These are phyloP conservation scores for Cyberlindnera veronae DNA, from an alignment of 805 yeast species.

Conservation along the genomic window DNA sequence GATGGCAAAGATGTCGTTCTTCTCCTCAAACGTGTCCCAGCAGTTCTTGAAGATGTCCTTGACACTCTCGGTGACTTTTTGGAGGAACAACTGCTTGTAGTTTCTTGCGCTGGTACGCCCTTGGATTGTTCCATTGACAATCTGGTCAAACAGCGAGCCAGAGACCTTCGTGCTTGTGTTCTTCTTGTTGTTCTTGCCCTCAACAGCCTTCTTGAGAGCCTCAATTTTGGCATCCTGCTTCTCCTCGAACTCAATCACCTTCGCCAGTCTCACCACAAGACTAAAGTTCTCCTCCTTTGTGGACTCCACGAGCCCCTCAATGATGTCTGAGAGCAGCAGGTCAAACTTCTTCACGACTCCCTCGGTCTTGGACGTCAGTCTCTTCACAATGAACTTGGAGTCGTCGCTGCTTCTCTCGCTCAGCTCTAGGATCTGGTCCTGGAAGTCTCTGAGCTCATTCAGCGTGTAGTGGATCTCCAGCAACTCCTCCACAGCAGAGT, in stretches of 20 bases:
- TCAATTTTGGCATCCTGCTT: conserved; percentile 63
- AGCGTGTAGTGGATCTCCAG: conserved; percentile 67
- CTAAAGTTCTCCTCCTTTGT: conserved; percentile 65
- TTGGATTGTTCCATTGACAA: conserved; percentile 38
- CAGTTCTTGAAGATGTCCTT: conserved; percentile 66
- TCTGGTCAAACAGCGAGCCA: conserved; percentile 29
- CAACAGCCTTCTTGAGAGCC: conserved; percentile 30
- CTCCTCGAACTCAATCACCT: conserved; percentile 78
- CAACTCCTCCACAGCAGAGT: conserved; percentile 49
- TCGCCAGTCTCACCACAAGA: conserved; percentile 66
- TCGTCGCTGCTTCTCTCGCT: conserved; percentile 56
- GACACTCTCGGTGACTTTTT: conserved; percentile 56
- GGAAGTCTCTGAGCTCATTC: conserved; percentile 70
- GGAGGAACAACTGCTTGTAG: conserved; percentile 59
- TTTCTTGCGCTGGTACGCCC: conserved; percentile 49
- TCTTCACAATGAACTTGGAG: conserved; percentile 59
- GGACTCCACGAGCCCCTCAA: conserved; percentile 67
- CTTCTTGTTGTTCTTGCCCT: conserved; percentile 28
- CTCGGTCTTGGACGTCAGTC: conserved; percentile 43
- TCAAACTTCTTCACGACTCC: conserved; percentile 57
- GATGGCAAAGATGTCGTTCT: conserved; percentile 47
- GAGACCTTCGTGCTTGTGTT: too few species aligned
- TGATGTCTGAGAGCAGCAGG: conserved; percentile 57
- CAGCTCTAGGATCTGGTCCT: conserved; percentile 65
- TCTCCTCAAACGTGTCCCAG: conserved; percentile 45